Conservation (phyloP, 1,284 basidiomycete genomes). For the Flammula alnicola region DNA sequence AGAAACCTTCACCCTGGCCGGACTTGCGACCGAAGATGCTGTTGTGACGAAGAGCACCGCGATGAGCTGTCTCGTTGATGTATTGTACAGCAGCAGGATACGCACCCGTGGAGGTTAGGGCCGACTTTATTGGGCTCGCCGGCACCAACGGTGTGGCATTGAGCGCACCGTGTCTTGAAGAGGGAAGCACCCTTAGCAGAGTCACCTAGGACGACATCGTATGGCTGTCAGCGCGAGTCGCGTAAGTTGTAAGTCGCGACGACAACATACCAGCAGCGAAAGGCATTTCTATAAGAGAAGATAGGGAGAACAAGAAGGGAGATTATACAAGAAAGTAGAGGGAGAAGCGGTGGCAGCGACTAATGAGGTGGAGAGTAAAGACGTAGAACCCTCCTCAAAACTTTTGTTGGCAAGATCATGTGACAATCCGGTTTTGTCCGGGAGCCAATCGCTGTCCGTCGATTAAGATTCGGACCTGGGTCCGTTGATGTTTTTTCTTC, state of each 20-base stretch:
- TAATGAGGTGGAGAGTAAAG: slow-evolving; percentile 12
- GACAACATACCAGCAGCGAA: slow-evolving; percentile 43
- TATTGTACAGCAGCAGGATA: slow-evolving; percentile 25
- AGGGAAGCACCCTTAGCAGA: slow-evolving; percentile 86
- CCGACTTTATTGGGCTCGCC: slow-evolving; percentile 79
- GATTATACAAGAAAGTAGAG: slow-evolving; percentile 31
- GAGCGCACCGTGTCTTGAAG: slow-evolving; percentile 97
- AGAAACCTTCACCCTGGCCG: slow-evolving; percentile 86
- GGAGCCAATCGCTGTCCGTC: slow-evolving; percentile 34
- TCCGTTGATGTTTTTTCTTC: slow-evolving; percentile 8
- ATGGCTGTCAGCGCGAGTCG: slow-evolving; percentile 3
- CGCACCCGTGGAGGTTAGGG: slow-evolving; percentile 92
- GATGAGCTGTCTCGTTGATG: background rate
- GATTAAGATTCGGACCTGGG: slow-evolving; percentile 18
- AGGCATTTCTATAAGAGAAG: slow-evolving; percentile 42
- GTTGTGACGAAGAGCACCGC: slow-evolving; percentile 4
- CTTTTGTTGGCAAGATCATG: slow-evolving; percentile 33
- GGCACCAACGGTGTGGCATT: slow-evolving; percentile 92
- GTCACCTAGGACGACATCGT: slow-evolving; percentile 65
- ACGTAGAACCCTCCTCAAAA: slow-evolving; percentile 21
- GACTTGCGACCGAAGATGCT: slow-evolving; percentile 88
- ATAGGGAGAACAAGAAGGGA: slow-evolving; percentile 28
- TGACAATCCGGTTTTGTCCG: slow-evolving; percentile 41
- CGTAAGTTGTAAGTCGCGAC: background rate
- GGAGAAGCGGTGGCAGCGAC: slow-evolving; percentile 22